Base-by-base conservation (phyloP, 257 asterid species). In the Primulina eburnea region DNA sequence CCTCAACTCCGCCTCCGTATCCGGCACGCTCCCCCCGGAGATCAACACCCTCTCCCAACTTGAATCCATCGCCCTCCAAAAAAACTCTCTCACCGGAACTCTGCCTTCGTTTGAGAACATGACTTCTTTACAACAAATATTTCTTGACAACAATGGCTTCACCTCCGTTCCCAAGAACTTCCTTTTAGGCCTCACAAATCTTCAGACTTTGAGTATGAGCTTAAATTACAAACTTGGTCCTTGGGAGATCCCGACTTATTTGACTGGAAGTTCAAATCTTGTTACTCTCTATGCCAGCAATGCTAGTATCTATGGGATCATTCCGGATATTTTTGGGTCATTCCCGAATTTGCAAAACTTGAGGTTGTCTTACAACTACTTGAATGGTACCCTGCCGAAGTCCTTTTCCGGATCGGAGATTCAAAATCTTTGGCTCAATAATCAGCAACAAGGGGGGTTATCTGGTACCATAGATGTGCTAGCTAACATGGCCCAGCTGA, bases 71-170 rank as follows among this genome's bases (percentile, higher is more conserved):
- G 80, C 94, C 14, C 52, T 90, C 21, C 95, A 90, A 67, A 76
- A 75, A 10, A 93, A 90, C 81, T 69, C 88, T 1, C 83, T 93
- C 11, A n/a, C 92, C 0, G 97, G 98, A 3, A 26, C 84, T 4
- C n/a, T 93, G 34, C 98, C 98, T 29, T 81, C 98, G 1, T 87
- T 92, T 37, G 75, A 87, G 0, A 92, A 92, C 80, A 72, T 92
- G 82, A 33, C 96, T 0, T 70, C 80, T 6, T 79, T 92, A 3
- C 80, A 80, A 65, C n/a, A 69, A 2, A 63, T 90, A 76, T 86
- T 0, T 67, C 86, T 92, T 50, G 92, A 90, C 79, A 32, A 3
- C 62, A 92, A 92, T 60, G 47, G 64, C 7, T 90, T 92, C 82
- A 60, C 76, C 12, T 74, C 87, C 0, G 30, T 87, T 4, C 94